phyloP scores from a whole-genome alignment of 345 rosid species.

The Citropsis articulata region DNA sequence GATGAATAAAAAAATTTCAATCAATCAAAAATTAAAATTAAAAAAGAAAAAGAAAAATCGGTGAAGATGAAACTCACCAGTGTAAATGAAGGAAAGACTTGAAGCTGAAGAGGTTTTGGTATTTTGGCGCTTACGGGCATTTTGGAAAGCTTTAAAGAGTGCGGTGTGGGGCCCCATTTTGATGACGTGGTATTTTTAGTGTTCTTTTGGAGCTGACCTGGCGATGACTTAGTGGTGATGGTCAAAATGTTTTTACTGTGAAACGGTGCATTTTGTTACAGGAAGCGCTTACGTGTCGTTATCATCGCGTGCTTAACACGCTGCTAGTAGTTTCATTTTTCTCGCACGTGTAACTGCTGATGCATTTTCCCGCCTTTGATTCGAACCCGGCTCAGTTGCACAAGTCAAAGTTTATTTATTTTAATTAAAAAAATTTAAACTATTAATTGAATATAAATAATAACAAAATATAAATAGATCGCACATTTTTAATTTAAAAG shows the following conservation, averaged over 20 bases:
- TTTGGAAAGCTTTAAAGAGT: conserved; percentile 34
- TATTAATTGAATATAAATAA: too few relatives aligned
- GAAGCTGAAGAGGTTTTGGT: conserved; percentile 3
- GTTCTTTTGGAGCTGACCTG: not conserved
- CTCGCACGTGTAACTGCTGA: too few relatives aligned
- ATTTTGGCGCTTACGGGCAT: conserved; percentile 35
- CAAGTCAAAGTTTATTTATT: not conserved
- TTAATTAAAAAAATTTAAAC: too few relatives aligned
- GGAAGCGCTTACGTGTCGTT: too few relatives aligned
- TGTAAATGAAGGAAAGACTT: not conserved
- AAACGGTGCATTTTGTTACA: not conserved
- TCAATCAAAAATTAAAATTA: not conserved
- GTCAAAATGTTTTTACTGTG: not conserved
- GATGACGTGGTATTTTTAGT: not conserved
- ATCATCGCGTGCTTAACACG: too few relatives aligned
- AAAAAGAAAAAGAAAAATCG: not conserved
- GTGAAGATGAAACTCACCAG: not conserved
- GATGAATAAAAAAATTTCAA: not conserved
- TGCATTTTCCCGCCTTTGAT: not conserved
- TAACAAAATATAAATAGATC: too few relatives aligned
- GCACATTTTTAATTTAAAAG: too few relatives aligned
- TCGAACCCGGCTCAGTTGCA: not conserved
- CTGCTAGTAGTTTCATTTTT: too few relatives aligned
- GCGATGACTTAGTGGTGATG: not conserved
- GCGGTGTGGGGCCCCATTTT: conserved; percentile 32